Conservation (phyloP, 2,329 filamentous ascomycete species). For the Passalora sequoiae region DNA sequence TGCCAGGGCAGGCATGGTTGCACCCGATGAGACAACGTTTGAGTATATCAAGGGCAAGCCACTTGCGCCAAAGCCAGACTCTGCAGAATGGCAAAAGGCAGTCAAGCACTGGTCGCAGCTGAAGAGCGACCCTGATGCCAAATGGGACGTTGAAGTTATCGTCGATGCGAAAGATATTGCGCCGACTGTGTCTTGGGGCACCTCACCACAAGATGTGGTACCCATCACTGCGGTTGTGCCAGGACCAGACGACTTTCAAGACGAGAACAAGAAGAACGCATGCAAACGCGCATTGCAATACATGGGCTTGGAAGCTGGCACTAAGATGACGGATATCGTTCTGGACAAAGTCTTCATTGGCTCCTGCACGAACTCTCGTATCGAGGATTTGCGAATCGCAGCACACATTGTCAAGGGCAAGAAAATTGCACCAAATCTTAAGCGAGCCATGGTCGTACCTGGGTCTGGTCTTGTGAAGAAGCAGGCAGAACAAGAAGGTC, state of each 20-base stretch:
- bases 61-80: constrained; percentile 77
- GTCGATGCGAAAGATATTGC: constrained; percentile 90
- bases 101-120: constrained; percentile 81
- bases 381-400: constrained; percentile 88
- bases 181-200: constrained; percentile 94
- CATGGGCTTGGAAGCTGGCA: constrained; percentile 86
- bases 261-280: constrained; percentile 71
- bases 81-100: constrained; percentile 84
- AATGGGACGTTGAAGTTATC: constrained; percentile 82
- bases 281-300: constrained; percentile 84
- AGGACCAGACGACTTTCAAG: constrained; percentile 78
- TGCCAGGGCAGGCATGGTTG: constrained; percentile 93
- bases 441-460: constrained; percentile 92
- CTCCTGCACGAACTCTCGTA: constrained; percentile 94
- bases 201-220: constrained; percentile 92
- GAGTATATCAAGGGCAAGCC: constrained; percentile 91
- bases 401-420: constrained; percentile 80
- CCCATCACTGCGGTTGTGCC: constrained; percentile 89
- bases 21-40: constrained; percentile 88
- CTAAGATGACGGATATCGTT: constrained; percentile 82
- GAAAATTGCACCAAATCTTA: constrained; percentile 82
- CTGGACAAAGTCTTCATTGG: constrained; percentile 98
- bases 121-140: constrained; percentile 78
- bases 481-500: constrained; percentile 82
- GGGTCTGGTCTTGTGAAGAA: constrained; percentile 92